Evolutionary conservation across 768 basidiomycete genomes (phyloP), one percentile per base, ranked within the genome.

Genomic region (Boletus sp.): DNA sequence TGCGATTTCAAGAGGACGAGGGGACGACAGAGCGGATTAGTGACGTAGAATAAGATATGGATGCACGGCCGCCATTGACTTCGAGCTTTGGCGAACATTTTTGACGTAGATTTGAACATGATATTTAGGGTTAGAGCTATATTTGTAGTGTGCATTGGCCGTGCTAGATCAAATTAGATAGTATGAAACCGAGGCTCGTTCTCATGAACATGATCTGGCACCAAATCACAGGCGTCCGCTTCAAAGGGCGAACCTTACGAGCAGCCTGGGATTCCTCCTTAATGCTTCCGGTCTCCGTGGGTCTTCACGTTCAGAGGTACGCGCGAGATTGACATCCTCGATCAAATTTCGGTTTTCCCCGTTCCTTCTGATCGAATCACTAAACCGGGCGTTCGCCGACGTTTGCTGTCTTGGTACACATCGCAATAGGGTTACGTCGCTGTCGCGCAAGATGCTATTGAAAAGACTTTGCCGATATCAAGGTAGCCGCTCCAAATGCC

Each of bases 211-310:
- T n/a, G n/a, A n/a, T n/a, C n/a, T n/a, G n/a, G n/a, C n/a, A 37
- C 7, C 3, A 10, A 42, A 47, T 2, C 30, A 29, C 53, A 84
- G 83, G 71, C 1, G 74, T 84, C 37, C 79, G 75, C 39, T 87
- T 88, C 70, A 78, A 77, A 78, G 51, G 88, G 79, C 29, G 70
- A 78, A 4, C 79, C n/a, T 86, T 61, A 72, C 79, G 11, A 71
- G 77, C 23, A 72, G 74, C 7, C 65, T 84, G 42, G 87, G 87
- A 1, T 75, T 87, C 14, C 57, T 81, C 37, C 84, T 86, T 55
- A 84, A 88, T 57, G 85, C 81, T 1, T 77, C 83, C 8, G 71
- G 74, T 4, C 64, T 83, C 14, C 79, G 93, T 14, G 90, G 89
- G 21, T 80, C 78, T 10, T 80, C 81, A 1, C 85, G 90, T 41